phyloP scores from a whole-genome alignment of 108 stramenopile species.

The Cyclotella baltica region DNA sequence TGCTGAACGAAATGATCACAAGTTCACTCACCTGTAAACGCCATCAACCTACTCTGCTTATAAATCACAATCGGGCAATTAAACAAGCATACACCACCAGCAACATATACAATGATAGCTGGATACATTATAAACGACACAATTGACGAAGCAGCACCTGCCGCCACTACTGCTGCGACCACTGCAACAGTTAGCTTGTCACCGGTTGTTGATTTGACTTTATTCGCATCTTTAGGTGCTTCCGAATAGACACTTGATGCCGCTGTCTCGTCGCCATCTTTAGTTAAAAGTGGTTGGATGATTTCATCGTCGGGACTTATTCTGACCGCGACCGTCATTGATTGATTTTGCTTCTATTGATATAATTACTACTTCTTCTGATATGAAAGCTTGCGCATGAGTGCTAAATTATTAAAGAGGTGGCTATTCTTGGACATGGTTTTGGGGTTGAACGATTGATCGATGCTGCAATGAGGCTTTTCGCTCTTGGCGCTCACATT shows the following conservation, averaged over 20 bases:
- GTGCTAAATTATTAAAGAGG: neutral
- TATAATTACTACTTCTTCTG: too few species aligned
- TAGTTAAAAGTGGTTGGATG: neutral
- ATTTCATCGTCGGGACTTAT: neutral
- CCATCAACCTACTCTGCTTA: constrained; percentile 31
- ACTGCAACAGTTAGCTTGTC: constrained; percentile 4
- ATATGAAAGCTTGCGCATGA: neutral
- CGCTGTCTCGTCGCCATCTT: neutral
- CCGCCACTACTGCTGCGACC: constrained; percentile 17
- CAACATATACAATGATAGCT: constrained; percentile 23
- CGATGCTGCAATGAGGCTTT: neutral
- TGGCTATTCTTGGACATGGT: neutral
- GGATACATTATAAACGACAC: constrained; percentile 17
- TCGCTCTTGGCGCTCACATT: neutral
- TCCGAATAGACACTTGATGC: neutral
- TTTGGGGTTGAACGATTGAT: neutral
- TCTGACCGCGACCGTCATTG: neutral
- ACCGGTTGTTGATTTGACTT: constrained; percentile 3
- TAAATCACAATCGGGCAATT: constrained; percentile 28
- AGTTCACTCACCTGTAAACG: constrained; percentile 10
- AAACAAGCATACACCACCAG: constrained; percentile 29
- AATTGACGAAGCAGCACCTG: constrained; percentile 31
- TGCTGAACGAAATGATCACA: too few species aligned
- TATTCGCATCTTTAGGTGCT: neutral
- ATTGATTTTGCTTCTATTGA: neutral